These are phyloP conservation scores for Coffea humblotiana DNA, from an alignment of 305 asterid genomes.

Conservation along the genomic window DNA sequence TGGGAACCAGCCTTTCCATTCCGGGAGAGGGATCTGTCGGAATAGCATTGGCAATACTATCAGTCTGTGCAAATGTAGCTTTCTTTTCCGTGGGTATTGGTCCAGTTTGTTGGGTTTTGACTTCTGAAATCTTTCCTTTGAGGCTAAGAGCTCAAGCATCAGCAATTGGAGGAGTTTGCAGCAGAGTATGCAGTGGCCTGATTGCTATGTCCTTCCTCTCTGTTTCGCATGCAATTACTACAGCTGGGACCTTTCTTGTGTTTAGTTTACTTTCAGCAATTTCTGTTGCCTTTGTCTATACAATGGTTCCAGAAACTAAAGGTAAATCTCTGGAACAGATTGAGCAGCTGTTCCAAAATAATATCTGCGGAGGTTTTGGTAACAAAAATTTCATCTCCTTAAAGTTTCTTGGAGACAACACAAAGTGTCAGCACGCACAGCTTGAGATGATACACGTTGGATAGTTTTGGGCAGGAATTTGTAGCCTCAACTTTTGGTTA, in stretches of 20 bases:
- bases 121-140: constrained; percentile 86
- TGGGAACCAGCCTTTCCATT: constrained; percentile 51
- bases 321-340: constrained; percentile 93
- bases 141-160: constrained; percentile 90
- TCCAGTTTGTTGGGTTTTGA: constrained; percentile 91
- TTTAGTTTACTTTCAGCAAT: constrained; percentile 60
- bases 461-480: not conserved
- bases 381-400: not conserved
- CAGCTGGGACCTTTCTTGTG: constrained; percentile 72
- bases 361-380: not conserved
- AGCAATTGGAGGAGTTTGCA: constrained; percentile 87
- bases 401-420: not conserved
- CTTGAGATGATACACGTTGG: not conserved
- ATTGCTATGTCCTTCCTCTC: constrained; percentile 93
- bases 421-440: not conserved
- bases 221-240: constrained; percentile 55
- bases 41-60: constrained; percentile 45
- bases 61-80: constrained; percentile 83
- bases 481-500: not conserved
- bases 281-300: constrained; percentile 61
- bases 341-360: constrained; percentile 25
- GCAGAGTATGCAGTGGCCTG: constrained; percentile 82
- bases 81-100: constrained; percentile 91
- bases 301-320: constrained; percentile 77
- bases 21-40: constrained; percentile 49